Evolutionary conservation across 495 filamentous ascomycete species (phyloP).

Genomic region (Aspergillus nanangensis): DNA sequence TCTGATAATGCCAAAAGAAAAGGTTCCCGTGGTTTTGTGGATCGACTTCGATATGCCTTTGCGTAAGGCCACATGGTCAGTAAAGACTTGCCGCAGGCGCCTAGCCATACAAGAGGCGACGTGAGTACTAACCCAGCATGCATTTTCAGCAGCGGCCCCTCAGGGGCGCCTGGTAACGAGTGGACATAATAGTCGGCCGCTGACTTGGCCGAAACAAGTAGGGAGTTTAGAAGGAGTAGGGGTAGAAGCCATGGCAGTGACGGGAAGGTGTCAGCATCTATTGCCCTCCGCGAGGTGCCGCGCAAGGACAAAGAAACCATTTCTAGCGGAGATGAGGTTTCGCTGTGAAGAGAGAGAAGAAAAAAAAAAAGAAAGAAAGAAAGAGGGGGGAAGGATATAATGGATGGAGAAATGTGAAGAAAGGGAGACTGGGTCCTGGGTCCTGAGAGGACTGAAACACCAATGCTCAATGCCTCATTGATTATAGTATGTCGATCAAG

Average conservation of each 20-base stretch:
- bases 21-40: slow-evolving; percentile 81
- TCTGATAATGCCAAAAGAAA: slow-evolving; percentile 98
- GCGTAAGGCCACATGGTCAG: neutral
- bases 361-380: neutral
- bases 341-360: neutral
- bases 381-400: neutral
- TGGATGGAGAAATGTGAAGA: too few species aligned
- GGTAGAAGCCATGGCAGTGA: slow-evolving; percentile 23
- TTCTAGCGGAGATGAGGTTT: neutral
- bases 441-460: slow-evolving; percentile 6
- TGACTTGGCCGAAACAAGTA: slow-evolving; percentile 40
- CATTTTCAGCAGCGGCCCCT: slow-evolving; percentile 84
- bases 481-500: slow-evolving; percentile 5
- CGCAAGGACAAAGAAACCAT: slow-evolving; percentile 20
- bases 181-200: slow-evolving; percentile 89
- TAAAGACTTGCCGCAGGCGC: neutral
- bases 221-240: slow-evolving; percentile 19
- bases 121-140: slow-evolving; percentile 78
- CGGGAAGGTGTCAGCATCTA: slow-evolving; percentile 4
- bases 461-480: slow-evolving; percentile 13
- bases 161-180: slow-evolving; percentile 78
- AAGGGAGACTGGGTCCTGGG: neutral
- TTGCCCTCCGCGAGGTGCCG: slow-evolving; percentile 10
- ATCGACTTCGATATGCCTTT: slow-evolving; percentile 86
- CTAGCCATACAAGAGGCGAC: neutral